These are phyloP conservation scores for Trichaptum fuscoviolaceum DNA, from an alignment of 768 basidiomycete genomes.

Conservation along the genomic window DNA sequence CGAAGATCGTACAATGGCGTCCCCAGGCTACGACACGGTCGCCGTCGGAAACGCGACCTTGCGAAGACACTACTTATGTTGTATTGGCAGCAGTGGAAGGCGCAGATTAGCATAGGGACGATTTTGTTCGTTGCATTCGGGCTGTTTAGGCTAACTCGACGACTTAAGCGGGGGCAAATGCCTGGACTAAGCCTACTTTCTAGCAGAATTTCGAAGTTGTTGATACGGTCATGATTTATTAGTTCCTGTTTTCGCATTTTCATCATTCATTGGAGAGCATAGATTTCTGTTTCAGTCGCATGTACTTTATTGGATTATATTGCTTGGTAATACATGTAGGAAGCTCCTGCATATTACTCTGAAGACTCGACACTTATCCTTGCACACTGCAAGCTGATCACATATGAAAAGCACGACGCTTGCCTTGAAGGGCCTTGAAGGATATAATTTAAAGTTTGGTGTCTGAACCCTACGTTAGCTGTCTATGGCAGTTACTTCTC, in stretches of 20 bases:
- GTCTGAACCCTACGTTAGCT: not conserved
- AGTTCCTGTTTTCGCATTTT: too few relatives aligned
- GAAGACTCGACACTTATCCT: not conserved
- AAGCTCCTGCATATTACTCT: not conserved
- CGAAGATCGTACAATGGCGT: constrained; percentile 14
- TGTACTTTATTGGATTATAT: not conserved
- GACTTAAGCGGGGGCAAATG: not conserved
- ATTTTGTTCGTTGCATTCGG: not conserved
- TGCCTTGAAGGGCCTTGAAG: too few relatives aligned
- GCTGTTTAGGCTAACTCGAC: not conserved
- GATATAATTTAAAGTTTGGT: not conserved
- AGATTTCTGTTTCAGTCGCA: not conserved
- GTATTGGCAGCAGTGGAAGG: constrained; percentile 64
- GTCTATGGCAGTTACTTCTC: not conserved
- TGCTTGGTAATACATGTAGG: not conserved
- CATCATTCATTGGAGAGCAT: not conserved
- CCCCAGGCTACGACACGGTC: constrained; percentile 49
- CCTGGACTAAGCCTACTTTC: not conserved
- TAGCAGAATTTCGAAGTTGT: not conserved
- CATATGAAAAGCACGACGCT: too few relatives aligned
- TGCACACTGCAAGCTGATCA: not conserved
- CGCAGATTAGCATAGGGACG: constrained; percentile 24
- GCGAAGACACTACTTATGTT: constrained; percentile 53
- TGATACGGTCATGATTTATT: not conserved
- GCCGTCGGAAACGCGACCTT: constrained; percentile 65